Base-by-base conservation (phyloP, 2,329 filamentous ascomycete genomes). In the Coleophoma eucalyptorum region DNA sequence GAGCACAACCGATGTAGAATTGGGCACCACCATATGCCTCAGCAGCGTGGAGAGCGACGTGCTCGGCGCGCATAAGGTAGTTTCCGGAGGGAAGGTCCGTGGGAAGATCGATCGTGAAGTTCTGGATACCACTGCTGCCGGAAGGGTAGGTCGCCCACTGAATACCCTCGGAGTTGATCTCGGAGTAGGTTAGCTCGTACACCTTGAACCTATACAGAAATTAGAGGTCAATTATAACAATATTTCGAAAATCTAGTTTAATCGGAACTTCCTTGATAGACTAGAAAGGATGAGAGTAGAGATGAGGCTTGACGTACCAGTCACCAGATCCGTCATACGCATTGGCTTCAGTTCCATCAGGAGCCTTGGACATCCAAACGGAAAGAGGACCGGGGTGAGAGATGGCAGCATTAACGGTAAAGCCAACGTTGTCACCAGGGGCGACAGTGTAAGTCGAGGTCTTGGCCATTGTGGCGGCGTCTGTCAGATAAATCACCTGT, bases 31-130 rank as follows among this genome's bases (percentile, higher is more conserved):
- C 64, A 34, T 59, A 58, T 35, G 34, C 52, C 16, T 56, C 51
- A 7, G 65, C 65, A 42, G 59, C 54, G 50, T 68, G 66, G 8
- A 68, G 63, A 6, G 58, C 66, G 35, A 68, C 61, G 43, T 67
- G 61, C 59, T 68, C 65, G 47, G 60, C 63, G 48, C 65, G 35
- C 16, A 38, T 18, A 6, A 38, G 16, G 35, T 38, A 38, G 15
- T 38, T 6, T n/a, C 35, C 35, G 12, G 35, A 5, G 15, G 35
- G 35, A 5, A 38, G 35, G 16, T 18, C 16, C 35, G 13, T 38
- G 35, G 35, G 35, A 26, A 26, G 26, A 26, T 26, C 26, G 12
- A 38, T 38, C 3, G 35, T 38, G 26, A 26, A 26, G 10, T 26
- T 26, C 10, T 26, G 26, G 10, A 26, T 26, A 26, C 26, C 26